Conservation (phyloP, 2,329 filamentous ascomycete genomes). For the Aspergillus ochraceoroseus region DNA sequence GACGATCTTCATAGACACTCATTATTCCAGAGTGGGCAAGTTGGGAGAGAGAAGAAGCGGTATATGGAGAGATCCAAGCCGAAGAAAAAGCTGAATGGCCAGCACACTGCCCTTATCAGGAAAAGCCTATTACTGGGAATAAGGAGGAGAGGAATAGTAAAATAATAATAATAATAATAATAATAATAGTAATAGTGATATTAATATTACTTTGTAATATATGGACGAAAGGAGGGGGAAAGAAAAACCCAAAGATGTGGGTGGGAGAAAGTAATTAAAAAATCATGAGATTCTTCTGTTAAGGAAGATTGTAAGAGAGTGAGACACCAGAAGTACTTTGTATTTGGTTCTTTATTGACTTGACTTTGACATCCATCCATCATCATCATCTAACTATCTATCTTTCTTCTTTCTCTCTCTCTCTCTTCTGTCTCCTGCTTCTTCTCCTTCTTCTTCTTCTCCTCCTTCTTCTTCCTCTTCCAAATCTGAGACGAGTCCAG, state of each 20-base stretch:
- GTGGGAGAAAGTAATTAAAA: no score
- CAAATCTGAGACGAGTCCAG: constrained; percentile 13
- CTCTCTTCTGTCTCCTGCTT: not conserved
- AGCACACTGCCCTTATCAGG: constrained; percentile 28
- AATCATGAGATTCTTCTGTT: no score
- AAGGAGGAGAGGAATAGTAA: constrained; percentile 8
- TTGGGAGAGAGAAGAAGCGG: constrained; percentile 9
- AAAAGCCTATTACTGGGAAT: constrained; percentile 22
- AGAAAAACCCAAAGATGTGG: no score
- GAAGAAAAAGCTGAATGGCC: constrained; percentile 24
- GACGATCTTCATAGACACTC: constrained; percentile 21
- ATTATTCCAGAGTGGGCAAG: constrained; percentile 19
- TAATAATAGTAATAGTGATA: no score
- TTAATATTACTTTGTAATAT: no score
- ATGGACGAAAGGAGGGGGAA: no score
- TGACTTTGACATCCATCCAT: no score
- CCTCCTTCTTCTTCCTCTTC: not conserved
- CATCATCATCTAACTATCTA: no score
- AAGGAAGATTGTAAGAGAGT: no score
- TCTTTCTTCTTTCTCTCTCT: not conserved
- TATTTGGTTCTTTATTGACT: no score
- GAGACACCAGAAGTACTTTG: no score
- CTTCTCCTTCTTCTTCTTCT: not conserved
- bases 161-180: no score
- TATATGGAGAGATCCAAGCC: constrained; percentile 17